These are phyloP conservation scores for Mycena maculata DNA, from an alignment of 768 basidiomycete genomes.

Conservation along the genomic window DNA sequence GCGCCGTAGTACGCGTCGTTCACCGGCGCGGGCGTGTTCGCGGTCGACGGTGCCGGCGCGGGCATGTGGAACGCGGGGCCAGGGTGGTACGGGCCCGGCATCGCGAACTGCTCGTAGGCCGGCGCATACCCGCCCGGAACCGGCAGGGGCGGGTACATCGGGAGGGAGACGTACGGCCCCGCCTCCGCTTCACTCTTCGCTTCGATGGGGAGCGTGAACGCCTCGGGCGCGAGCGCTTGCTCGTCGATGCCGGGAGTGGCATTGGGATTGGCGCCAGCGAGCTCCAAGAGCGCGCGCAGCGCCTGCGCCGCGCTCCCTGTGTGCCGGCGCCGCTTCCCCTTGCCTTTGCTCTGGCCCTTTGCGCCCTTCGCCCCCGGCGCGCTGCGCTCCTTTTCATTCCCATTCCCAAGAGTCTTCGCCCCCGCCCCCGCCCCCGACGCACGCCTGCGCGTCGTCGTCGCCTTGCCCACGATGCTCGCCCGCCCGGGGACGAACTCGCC, in stretches of 20 bases:
- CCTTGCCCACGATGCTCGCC: no score
- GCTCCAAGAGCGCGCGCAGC: constrained; percentile 25
- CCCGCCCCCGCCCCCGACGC: not conserved
- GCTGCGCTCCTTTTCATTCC: not conserved
- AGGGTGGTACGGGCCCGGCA: not conserved
- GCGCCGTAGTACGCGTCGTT: no score
- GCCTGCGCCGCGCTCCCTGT: constrained; percentile 34
- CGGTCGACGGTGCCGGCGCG: no score
- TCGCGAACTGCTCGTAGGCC: not conserved
- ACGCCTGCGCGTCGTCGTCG: no score
- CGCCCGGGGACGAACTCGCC: constrained; percentile 33
- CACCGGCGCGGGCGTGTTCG: no score
- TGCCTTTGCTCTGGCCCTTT: not conserved
- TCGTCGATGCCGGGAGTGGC: not conserved
- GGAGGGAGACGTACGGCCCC: no score
- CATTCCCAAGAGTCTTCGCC: no score
- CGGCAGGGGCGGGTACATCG: no score
- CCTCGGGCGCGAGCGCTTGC: not conserved
- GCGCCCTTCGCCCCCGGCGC: constrained; percentile 3
- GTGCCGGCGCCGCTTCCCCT: constrained; percentile 5
- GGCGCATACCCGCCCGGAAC: no score
- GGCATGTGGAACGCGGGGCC: not conserved
- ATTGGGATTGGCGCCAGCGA: constrained; percentile 1
- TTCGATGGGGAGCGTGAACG: no score
- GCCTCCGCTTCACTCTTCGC: no score